Percentiles rank a stretch among this genome's conserved stretches.
Evolutionary conservation across 2,329 filamentous ascomycete genomes (phyloP).

Genomic region (Beauveria varroae): DNA sequence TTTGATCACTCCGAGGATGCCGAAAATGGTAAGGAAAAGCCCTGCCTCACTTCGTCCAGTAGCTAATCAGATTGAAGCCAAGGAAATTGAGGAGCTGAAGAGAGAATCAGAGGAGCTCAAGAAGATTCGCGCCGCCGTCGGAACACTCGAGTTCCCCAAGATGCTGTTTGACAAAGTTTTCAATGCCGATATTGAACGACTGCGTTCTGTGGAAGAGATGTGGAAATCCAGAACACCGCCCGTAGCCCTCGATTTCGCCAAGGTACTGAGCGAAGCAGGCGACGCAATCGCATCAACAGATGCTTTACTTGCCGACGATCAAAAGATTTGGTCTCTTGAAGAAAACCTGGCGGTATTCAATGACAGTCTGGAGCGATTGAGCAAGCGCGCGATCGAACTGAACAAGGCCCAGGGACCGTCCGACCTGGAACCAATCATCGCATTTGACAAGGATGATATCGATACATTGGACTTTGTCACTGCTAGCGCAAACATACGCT

Average conservation of each 20-base stretch:
- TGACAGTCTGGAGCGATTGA: conserved; percentile 72
- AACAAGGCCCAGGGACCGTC: conserved; percentile 42
- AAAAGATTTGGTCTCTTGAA: conserved; percentile 69
- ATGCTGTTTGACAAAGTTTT: conserved; percentile 93
- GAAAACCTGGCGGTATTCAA: conserved; percentile 84
- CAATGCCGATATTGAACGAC: conserved; percentile 69
- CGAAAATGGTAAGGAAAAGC: conserved; percentile 56
- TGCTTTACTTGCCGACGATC: conserved; percentile 55
- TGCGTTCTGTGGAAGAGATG: conserved; percentile 89
- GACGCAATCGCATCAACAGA: conserved; percentile 44
- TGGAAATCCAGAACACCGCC: conserved; percentile 81
- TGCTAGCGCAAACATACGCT: conserved; percentile 82
- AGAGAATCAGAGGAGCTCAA: conserved; percentile 79
- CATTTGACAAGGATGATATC: conserved; percentile 93
- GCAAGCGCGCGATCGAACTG: conserved; percentile 61
- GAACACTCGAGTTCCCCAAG: conserved; percentile 66
- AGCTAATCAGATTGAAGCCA: conserved; percentile 30
- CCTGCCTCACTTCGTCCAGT: conserved; percentile 14
- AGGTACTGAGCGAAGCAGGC: conserved; percentile 45
- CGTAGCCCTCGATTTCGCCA: conserved; percentile 62
- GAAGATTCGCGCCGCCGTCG: conserved; percentile 73
- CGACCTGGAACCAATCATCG: conserved; percentile 57
- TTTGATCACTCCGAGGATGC: conserved; percentile 74
- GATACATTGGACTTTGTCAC: conserved; percentile 94
- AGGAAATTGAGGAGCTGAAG: conserved; percentile 81